A percentile compares a stretch with the other conserved stretches of the same genome.
phyloP scores from a whole-genome alignment of 2,329 filamentous ascomycete species.

The Paracamarosporium sp. region DNA sequence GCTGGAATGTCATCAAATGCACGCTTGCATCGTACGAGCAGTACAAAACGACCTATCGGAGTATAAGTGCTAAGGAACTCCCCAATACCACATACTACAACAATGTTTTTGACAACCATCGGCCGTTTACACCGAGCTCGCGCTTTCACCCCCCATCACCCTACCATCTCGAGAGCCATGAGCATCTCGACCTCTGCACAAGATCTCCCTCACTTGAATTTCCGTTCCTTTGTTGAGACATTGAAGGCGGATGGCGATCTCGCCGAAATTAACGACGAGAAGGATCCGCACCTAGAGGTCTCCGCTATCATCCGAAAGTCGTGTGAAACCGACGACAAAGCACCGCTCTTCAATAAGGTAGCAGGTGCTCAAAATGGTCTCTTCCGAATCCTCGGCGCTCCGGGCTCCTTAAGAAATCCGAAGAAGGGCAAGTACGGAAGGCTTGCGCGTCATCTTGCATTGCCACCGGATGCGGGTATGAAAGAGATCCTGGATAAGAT shows the following conservation, averaged over 20 bases:
- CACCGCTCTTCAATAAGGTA: constrained; percentile 61
- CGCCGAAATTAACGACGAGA: constrained; percentile 11
- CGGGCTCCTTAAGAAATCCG: constrained; percentile 47
- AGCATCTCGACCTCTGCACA: too few species aligned
- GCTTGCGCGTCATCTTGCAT: neutral
- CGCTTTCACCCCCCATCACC: too few species aligned
- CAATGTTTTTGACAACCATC: too few species aligned
- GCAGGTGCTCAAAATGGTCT: constrained; percentile 55
- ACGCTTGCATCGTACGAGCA: too few species aligned
- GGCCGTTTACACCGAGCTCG: too few species aligned
- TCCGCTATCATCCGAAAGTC: constrained; percentile 56
- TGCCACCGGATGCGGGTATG: neutral
- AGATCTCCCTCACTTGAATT: constrained; percentile 41
- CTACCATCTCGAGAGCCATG: too few species aligned
- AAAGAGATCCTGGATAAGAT: neutral
- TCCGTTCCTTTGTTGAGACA: constrained; percentile 56
- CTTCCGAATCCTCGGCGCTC: constrained; percentile 57
- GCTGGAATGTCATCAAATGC: too few species aligned
- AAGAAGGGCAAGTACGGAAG: neutral
- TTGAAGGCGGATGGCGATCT: constrained; percentile 44
- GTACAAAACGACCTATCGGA: too few species aligned
- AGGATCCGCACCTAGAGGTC: constrained; percentile 18
- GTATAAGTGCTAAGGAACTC: too few species aligned
- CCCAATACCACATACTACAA: too few species aligned
- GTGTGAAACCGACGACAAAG: constrained; percentile 55